Percentiles rank a stretch among this genome's conserved stretches.
Conservation (phyloP, 768 basidiomycete species). For the Russula foetens region DNA sequence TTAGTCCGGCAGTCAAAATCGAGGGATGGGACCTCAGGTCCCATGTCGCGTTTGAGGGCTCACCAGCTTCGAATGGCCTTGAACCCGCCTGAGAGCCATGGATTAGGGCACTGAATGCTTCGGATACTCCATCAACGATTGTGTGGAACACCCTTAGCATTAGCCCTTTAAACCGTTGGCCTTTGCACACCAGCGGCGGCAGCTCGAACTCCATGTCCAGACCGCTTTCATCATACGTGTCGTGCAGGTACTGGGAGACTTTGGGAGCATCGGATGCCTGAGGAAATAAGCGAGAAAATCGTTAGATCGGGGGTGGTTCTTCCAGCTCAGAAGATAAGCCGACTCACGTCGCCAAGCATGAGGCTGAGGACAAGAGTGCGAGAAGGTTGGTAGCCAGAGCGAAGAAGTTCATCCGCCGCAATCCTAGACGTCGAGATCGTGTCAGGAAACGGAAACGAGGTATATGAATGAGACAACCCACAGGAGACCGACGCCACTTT, state of each 20-base stretch:
- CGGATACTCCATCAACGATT: not conserved
- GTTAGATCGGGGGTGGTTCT: not conserved
- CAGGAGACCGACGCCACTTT: slow-evolving; percentile 2
- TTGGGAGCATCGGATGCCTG: not conserved
- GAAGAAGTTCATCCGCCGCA: not conserved
- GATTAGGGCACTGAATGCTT: not conserved
- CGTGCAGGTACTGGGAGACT: not conserved
- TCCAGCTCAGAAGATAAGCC: not conserved
- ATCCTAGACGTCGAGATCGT: not conserved
- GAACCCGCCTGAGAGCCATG: too few relatives aligned
- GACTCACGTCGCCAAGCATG: slow-evolving; percentile 4
- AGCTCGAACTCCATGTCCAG: not conserved
- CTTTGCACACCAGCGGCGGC: not conserved
- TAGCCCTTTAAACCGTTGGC: not conserved
- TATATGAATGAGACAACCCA: not conserved
- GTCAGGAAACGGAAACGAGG: not conserved
- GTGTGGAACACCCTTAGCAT: not conserved
- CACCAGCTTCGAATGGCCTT: too few relatives aligned
- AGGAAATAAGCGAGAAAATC: not conserved
- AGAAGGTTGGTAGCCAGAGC: not conserved
- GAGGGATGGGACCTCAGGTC: not conserved
- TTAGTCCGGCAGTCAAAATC: too few relatives aligned
- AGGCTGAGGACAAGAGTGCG: slow-evolving; percentile 1
- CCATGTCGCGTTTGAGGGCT: not conserved
- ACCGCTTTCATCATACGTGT: not conserved